Evolutionary conservation across 176 grass and related monocot genomes (phyloP).

Genomic region (Juncus inflexus): DNA sequence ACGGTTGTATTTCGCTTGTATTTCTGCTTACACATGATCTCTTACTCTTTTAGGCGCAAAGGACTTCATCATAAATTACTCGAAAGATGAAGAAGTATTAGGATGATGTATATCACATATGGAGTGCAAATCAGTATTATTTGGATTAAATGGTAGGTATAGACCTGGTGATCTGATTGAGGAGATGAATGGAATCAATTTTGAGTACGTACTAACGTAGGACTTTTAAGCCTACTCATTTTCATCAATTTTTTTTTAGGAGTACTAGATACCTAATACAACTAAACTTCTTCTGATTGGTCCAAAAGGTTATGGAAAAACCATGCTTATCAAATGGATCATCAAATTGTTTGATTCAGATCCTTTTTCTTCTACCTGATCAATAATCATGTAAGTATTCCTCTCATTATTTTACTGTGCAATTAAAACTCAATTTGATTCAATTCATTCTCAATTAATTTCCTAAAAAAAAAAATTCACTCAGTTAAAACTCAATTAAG

Average conservation of each 20-base stretch:
- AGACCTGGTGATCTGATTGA: conserved; percentile 63
- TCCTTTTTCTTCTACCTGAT: conserved; percentile 28
- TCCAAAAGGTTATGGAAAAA: conserved; percentile 74
- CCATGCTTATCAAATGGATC: conserved; percentile 58
- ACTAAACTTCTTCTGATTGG: conserved; percentile 69
- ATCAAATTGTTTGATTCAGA: conserved; percentile 56
- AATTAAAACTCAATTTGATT: background rate
- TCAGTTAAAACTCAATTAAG: too few species aligned
- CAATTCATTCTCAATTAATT: background rate
- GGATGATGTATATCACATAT: background rate
- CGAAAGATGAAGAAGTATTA: background rate
- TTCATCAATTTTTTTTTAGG: too few species aligned
- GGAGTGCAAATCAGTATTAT: background rate
- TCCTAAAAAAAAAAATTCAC: too few species aligned
- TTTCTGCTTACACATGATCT: conserved; percentile 1
- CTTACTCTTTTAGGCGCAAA: conserved; percentile 1
- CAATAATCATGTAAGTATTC: conserved; percentile 49
- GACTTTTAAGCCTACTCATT: too few species aligned
- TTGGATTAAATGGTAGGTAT: conserved; percentile 34
- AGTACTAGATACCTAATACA: conserved; percentile 38
- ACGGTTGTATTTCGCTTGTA: background rate
- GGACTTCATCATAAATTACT: conserved; percentile 1
- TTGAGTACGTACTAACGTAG: conserved; percentile 23
- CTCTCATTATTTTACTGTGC: background rate
- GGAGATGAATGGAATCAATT: conserved; percentile 36